Base-by-base conservation (phyloP, 2,329 filamentous ascomycete species). In the Taxawa tesnikishii region DNA sequence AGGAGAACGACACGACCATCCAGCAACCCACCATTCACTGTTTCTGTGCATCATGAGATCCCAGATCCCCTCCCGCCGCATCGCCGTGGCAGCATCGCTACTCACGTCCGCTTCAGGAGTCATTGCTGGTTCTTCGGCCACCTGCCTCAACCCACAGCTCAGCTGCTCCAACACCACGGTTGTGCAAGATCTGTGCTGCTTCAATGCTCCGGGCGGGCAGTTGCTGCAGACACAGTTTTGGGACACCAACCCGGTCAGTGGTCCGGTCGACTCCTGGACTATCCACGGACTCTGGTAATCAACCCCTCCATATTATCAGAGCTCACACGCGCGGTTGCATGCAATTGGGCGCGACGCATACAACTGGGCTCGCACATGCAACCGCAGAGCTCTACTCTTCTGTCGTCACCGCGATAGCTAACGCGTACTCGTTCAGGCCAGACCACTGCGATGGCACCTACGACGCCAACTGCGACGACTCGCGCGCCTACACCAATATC, bases 101-200 rank as follows among this genome's bases (percentile, higher is more conserved):
- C 48, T 63, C 6, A 45, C 57, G 23, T 49, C 59, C 1, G 53
- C 56, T 11, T 55, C 59, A n/a, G n/a, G n/a, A n/a, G n/a, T n/a
- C n/a, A n/a, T n/a, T n/a, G n/a, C n/a, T n/a, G n/a, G n/a, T n/a
- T n/a, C n/a, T n/a, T n/a, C n/a, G n/a, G n/a, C n/a, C n/a, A n/a
- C n/a, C n/a, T n/a, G n/a, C n/a, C n/a, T n/a, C n/a, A n/a, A n/a
- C n/a, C n/a, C n/a, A n/a, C n/a, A n/a, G 19, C 31, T 40, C 9
- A 31, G 26, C 14, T 40, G 38, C 21, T 36, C 38, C 9, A 36
- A 28, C 28, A 40, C 18, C 24, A 28, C 36, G 12, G 33, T 31
- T 9, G 65, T 69, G n/a, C 50, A 63, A 31, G 64, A 82, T 47
- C 68, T 72, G 7, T 83, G 79, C 58, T 83, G 79, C 55, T 78